Percentiles rank a stretch among this genome's conserved stretches.
These are phyloP conservation scores for Brassica napus DNA, from an alignment of 345 rosid genomes.

Conservation along the genomic window Da-Ae NC_063450.1:50193001-50193500, in stretches of 20 bases:
- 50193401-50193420: slow-evolving; percentile 83
- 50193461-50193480: slow-evolving; percentile 74
- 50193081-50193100: slow-evolving; percentile 62
- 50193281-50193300: slow-evolving; percentile 9
- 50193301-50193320: background rate
- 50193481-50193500: slow-evolving; percentile 57
- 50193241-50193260: background rate
- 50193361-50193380: background rate
- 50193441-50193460: slow-evolving; percentile 76
- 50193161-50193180: slow-evolving; percentile 50
- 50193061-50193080: background rate
- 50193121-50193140: slow-evolving; percentile 48
- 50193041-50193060: background rate
- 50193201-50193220: slow-evolving; percentile 78
- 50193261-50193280: background rate
- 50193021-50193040: slow-evolving; percentile 12
- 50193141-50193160: slow-evolving; percentile 46
- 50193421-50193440: slow-evolving; percentile 79
- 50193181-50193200: slow-evolving; percentile 53
- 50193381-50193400: slow-evolving; percentile 64
- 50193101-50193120: slow-evolving; percentile 80
- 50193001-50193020: background rate
- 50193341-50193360: background rate
- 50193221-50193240: slow-evolving; percentile 68
- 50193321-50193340: background rate